These are phyloP conservation scores for Nakaseomyces bracarensis DNA, from an alignment of 1,139 yeast genomes.

Conservation along the genomic window DNA sequence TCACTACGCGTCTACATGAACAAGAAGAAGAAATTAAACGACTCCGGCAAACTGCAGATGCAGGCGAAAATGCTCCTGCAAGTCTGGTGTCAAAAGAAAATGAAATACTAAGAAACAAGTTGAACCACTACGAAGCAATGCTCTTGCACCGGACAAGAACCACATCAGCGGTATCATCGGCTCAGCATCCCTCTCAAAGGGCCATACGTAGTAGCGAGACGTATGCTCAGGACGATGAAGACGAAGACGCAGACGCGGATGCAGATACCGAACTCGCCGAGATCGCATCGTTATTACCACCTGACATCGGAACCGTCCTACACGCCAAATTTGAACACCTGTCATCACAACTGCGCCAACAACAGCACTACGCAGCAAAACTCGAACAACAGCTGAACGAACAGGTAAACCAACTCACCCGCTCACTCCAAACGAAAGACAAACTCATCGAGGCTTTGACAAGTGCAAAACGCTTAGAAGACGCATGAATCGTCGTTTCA, in stretches of 20 bases:
- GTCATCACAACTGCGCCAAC: constrained; percentile 23
- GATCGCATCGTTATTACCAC: constrained; percentile 25
- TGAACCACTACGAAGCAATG: constrained; percentile 30
- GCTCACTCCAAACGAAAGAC: constrained; percentile 59
- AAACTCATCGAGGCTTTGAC: constrained; percentile 69
- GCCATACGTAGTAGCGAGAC: no score
- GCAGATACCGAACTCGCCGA: constrained; percentile 24
- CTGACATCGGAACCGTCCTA: constrained; percentile 24
- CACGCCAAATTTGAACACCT: constrained; percentile 25
- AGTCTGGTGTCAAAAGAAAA: constrained; percentile 13
- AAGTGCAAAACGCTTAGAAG: constrained; percentile 47
- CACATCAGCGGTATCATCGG: not conserved
- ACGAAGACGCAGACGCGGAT: constrained; percentile 15
- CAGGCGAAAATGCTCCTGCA: no score
- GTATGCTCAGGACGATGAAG: not conserved
- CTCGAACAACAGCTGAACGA: constrained; percentile 14
- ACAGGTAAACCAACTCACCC: constrained; percentile 53
- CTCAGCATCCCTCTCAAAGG: not conserved
- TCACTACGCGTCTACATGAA: not conserved
- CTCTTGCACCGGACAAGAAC: constrained; percentile 7
- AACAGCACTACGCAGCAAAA: constrained; percentile 16
- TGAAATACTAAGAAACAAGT: constrained; percentile 31
- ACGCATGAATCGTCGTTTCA: no score
- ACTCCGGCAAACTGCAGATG: constrained; percentile 4
- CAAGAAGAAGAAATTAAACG: constrained; percentile 8